Evolutionary conservation across 225 moss, liverwort and hornwort species (phyloP).

Genomic region (Climacium dendroides): DNA sequence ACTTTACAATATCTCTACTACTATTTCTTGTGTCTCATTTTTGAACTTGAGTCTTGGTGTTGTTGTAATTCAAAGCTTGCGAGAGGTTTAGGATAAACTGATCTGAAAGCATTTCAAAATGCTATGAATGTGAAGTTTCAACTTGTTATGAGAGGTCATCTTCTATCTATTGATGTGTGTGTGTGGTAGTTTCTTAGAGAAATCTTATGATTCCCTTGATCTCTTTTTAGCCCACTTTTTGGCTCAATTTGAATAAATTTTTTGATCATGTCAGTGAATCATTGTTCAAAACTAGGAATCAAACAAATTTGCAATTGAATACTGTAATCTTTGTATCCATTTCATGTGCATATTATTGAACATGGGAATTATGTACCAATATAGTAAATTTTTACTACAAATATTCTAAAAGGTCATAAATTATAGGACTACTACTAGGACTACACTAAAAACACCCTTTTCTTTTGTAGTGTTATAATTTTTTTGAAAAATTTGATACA

Average conservation of each 20-base stretch:
- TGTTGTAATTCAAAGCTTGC: neutral
- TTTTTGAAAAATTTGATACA: neutral
- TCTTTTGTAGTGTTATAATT: too few relatives aligned
- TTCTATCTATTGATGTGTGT: too few relatives aligned
- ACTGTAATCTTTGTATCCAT: neutral
- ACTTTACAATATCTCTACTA: neutral
- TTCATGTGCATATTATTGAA: neutral
- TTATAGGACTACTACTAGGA: too few relatives aligned
- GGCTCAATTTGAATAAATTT: neutral
- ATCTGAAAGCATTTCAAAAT: neutral
- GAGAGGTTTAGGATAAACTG: neutral
- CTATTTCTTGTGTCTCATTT: neutral
- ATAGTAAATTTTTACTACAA: too few relatives aligned
- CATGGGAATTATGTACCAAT: neutral
- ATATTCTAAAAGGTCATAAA: too few relatives aligned
- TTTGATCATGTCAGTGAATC: neutral
- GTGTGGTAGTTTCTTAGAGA: neutral
- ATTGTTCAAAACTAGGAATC: neutral
- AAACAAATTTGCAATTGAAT: neutral
- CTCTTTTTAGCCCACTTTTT: neutral
- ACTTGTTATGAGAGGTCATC: neutral
- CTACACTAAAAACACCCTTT: too few relatives aligned
- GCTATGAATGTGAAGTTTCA: neutral
- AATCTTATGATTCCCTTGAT: neutral
- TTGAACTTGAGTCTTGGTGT: neutral